Base-by-base conservation (phyloP, 495 filamentous ascomycete genomes). In the Penicillium diatomitis region DNA sequence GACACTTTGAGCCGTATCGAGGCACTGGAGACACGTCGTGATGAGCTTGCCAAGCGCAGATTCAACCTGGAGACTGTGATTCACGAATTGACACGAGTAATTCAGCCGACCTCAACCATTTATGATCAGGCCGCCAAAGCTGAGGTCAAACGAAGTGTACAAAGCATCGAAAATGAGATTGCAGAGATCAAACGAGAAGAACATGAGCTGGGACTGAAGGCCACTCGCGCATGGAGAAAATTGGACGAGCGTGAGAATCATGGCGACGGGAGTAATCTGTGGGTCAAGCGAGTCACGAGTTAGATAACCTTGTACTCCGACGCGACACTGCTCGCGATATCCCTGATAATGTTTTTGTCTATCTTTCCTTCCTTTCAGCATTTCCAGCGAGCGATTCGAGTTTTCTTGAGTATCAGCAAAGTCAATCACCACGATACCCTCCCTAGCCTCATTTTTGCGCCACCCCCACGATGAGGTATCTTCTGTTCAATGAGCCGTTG, bases 201-300 rank as follows among this genome's bases (percentile, higher is more conserved):
- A 59, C 88, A 96, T 60, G 90, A 96, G 51, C 71, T 91, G 36
- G 90, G 90, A 7, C 60, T 97, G 57, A 87, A 82, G 68, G 64
- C 96, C 38, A 81, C 91, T 59, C 68, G 89, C 42, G 86, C 87
- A 5, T 90, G 83, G 68, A 90, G 87, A 64, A 76, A 85, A 49
- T 70, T 80, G 48, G 87, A 91, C 60, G 77, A 88, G 55, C 70
- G 77, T 39, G 85, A 90, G 57, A 75, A 78, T 39, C 76, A 82
- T 42, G 85, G 77, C 48, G 83, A 87, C 51, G 79, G 81, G 8
- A 87, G 81, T 4, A 79, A 79, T 49, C 64, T 96, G 11, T 97
- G 90, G 90, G 82, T 97, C 39, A 75, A 85, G 62, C 70, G 88
- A 48, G 83, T 81, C 48, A 82, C 75, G 6, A 75, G 65, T 53